Evolutionary conservation across 257 asterid genomes (phyloP).

Genomic region (Solanum dulcamara): DNA sequence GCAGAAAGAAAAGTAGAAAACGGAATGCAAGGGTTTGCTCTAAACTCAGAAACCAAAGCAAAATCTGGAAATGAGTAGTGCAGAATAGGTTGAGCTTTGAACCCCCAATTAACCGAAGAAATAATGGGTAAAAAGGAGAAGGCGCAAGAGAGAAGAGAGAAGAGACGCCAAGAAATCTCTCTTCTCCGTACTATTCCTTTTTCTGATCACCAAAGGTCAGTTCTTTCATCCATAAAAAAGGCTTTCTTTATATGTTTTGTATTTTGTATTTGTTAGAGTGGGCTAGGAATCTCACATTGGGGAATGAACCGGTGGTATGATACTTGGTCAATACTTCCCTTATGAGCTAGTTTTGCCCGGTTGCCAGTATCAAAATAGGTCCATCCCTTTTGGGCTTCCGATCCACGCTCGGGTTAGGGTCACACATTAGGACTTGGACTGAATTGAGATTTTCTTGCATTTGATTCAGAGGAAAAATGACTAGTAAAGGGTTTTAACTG

Average conservation of each 20-base stretch:
- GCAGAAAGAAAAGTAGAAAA: too few species aligned
- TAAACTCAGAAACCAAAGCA: neutral
- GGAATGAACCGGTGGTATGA: too few species aligned
- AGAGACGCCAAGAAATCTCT: slow-evolving; percentile 66
- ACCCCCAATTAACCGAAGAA: neutral
- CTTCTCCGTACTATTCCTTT: slow-evolving; percentile 74
- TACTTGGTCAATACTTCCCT: too few species aligned
- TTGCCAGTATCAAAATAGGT: too few species aligned
- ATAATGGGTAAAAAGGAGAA: slow-evolving; percentile 54
- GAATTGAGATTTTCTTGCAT: neutral
- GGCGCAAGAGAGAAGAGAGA: slow-evolving; percentile 67
- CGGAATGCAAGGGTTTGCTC: neutral
- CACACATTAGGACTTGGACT: too few species aligned
- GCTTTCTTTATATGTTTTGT: neutral
- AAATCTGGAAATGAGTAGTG: neutral
- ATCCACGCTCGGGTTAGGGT: too few species aligned
- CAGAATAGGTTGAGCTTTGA: neutral
- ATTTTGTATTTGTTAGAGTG: too few species aligned
- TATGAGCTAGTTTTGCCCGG: too few species aligned
- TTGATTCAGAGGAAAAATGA: neutral
- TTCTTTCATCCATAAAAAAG: neutral
- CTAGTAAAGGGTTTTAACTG: neutral
- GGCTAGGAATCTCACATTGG: too few species aligned
- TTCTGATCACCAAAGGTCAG: slow-evolving; percentile 61
- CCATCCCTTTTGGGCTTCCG: too few species aligned